phyloP scores from a whole-genome alignment of 257 asterid species.

The Solanum clarkiae region DNA sequence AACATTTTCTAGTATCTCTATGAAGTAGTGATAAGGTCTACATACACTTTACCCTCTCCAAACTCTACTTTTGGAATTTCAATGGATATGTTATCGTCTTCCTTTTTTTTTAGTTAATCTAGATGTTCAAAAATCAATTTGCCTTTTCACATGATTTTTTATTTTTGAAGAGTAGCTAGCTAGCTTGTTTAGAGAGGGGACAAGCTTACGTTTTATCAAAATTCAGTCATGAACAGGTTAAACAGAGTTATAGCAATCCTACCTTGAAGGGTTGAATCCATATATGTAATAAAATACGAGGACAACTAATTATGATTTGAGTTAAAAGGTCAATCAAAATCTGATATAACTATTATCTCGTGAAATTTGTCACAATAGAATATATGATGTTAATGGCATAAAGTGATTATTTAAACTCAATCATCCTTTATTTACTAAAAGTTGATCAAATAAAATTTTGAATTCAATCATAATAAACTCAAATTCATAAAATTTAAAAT shows the following conservation, averaged over 20 bases:
- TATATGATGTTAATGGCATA: too few relatives aligned
- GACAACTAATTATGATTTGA: not conserved
- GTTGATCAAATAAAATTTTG: not conserved
- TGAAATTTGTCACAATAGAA: too few relatives aligned
- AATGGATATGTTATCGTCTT: too few relatives aligned
- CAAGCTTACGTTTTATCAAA: accelerated
- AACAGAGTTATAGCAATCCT: not conserved
- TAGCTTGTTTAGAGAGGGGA: not conserved
- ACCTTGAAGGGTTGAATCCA: not conserved
- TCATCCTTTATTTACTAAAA: too few relatives aligned
- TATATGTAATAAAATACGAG: not conserved
- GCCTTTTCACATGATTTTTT: too few relatives aligned
- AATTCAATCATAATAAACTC: not conserved
- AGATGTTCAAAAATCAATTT: too few relatives aligned
- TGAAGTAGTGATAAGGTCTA: too few relatives aligned
- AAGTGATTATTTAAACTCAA: not conserved
- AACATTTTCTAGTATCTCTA: too few relatives aligned
- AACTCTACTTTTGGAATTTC: too few relatives aligned
- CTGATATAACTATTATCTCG: accelerated
- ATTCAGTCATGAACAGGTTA: not conserved
- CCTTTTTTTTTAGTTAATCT: too few relatives aligned
- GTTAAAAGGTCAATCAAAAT: too few relatives aligned
- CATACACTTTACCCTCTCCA: too few relatives aligned
- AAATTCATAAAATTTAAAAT: not conserved
- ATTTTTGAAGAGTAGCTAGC: not conserved